phyloP scores from a whole-genome alignment of 192 early-diverging fungal species.

The Rhizoclosmatium sp. region DNA sequence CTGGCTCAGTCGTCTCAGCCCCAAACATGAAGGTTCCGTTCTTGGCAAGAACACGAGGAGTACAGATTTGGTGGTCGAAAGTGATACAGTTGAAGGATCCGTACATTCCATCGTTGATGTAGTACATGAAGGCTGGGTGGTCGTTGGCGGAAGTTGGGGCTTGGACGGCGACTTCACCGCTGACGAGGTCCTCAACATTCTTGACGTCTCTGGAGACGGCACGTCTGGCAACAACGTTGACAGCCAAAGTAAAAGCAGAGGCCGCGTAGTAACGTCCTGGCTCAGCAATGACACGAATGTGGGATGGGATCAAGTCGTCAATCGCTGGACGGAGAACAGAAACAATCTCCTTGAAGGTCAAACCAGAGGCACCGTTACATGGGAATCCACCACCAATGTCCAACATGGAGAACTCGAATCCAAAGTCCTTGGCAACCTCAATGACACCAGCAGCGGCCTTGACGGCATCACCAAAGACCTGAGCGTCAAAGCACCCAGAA shows the following conservation, averaged over 20 bases:
- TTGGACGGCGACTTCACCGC: slow-evolving; percentile 9
- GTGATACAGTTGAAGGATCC: slow-evolving; percentile 98
- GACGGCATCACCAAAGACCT: slow-evolving; percentile 92
- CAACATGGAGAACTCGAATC: slow-evolving; percentile 69
- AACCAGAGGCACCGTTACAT: slow-evolving; percentile 75
- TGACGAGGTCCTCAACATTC: slow-evolving; percentile 17
- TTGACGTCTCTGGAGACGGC: slow-evolving; percentile 61
- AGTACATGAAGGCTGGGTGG: slow-evolving; percentile 77
- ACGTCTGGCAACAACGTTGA: slow-evolving; percentile 92
- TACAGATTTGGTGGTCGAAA: slow-evolving; percentile 90
- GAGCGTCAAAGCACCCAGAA: slow-evolving; percentile 88
- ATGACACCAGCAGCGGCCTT: slow-evolving; percentile 84
- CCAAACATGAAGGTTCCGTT: slow-evolving; percentile 52
- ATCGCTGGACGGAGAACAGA: slow-evolving; percentile 79
- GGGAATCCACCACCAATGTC: slow-evolving; percentile 95
- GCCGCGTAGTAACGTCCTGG: slow-evolving; percentile 97
- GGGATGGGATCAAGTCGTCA: slow-evolving; percentile 78
- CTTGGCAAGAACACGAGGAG: slow-evolving; percentile 72
- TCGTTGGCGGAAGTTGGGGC: slow-evolving; percentile 45
- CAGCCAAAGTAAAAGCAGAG: slow-evolving; percentile 92
- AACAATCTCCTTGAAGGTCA: slow-evolving; percentile 88
- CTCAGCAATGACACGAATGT: slow-evolving; percentile 95
- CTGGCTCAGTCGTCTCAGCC: not conserved
- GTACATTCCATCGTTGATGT: slow-evolving; percentile 99
- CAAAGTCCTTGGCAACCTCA: slow-evolving; percentile 80